A percentile compares a stretch with the other conserved stretches of the same genome.
phyloP scores from a whole-genome alignment of 2,329 filamentous ascomycete species.

The Trichoderma koningii region DNA sequence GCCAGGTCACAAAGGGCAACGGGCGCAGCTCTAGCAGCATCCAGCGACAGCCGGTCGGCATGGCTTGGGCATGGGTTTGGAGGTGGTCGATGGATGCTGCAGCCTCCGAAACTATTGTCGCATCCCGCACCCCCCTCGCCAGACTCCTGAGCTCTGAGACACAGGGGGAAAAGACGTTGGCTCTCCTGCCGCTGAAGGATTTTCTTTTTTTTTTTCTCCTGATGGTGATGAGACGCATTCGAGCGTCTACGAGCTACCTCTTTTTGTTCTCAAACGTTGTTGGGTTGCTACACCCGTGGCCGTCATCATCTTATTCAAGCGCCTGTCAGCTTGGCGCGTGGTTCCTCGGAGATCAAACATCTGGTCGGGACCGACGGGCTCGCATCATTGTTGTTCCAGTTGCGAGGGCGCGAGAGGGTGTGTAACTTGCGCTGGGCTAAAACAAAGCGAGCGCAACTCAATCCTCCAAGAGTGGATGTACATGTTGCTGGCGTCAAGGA shows the following conservation, averaged over 20 bases:
- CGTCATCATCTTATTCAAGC: slow-evolving; percentile 1
- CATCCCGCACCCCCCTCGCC: not conserved
- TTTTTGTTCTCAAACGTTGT: not conserved
- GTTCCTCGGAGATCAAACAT: slow-evolving; percentile 22
- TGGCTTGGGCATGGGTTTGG: not conserved
- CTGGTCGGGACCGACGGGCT: slow-evolving; percentile 22
- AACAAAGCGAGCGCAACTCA: not conserved
- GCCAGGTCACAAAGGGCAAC: not conserved
- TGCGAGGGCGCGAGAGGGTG: not conserved
- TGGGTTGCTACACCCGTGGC: not conserved
- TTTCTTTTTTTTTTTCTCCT: no score
- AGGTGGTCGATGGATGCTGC: not conserved
- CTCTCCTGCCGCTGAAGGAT: not conserved
- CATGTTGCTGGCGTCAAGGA: not conserved
- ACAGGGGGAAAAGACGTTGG: not conserved
- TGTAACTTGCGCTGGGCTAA: not conserved
- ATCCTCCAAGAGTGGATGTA: slow-evolving; percentile 15
- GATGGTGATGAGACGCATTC: slow-evolving; percentile 9
- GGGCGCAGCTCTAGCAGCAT: not conserved
- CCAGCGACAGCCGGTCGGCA: not conserved
- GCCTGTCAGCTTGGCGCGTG: not conserved
- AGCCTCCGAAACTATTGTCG: slow-evolving; percentile 10
- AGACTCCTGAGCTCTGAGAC: not conserved
- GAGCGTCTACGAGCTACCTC: not conserved
- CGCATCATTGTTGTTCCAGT: slow-evolving; percentile 14